phyloP scores from a whole-genome alignment of 768 basidiomycete genomes.

The Filobasidium wieringae region DNA sequence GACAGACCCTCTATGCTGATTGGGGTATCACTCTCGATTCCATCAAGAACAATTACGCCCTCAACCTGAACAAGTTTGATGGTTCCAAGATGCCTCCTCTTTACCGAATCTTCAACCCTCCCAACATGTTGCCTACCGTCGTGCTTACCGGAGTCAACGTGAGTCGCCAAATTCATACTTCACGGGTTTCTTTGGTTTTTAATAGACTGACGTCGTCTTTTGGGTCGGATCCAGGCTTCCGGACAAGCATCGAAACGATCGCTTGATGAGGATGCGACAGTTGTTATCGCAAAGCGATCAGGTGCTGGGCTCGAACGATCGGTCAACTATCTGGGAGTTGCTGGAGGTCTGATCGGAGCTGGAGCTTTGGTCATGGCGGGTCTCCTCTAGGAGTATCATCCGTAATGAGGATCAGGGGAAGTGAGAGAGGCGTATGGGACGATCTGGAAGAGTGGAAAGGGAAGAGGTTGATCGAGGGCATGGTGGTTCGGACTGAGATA shows the following conservation, averaged over 20 bases:
- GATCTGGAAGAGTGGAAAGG: too few relatives aligned
- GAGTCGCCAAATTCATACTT: slow-evolving; percentile 15
- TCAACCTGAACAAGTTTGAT: slow-evolving; percentile 68
- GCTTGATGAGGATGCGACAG: neutral
- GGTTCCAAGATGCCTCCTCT: slow-evolving; percentile 61
- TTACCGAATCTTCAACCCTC: slow-evolving; percentile 46
- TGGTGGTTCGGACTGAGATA: too few relatives aligned
- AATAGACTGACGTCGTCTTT: too few relatives aligned
- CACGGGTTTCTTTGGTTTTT: too few relatives aligned
- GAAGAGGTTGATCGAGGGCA: too few relatives aligned
- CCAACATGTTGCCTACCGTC: slow-evolving; percentile 76
- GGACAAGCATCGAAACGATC: neutral
- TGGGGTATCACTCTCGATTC: slow-evolving; percentile 70
- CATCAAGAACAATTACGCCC: slow-evolving; percentile 48
- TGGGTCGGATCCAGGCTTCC: neutral
- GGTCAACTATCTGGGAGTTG: neutral
- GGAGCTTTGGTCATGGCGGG: neutral
- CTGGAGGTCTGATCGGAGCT: neutral
- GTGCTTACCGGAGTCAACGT: slow-evolving; percentile 45
- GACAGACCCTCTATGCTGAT: slow-evolving; percentile 35
- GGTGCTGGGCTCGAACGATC: neutral
- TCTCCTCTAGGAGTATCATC: too few relatives aligned
- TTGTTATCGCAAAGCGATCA: neutral
- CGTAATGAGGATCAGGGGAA: too few relatives aligned
- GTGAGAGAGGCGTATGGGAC: too few relatives aligned